phyloP scores from a whole-genome alignment of 139 green algal genomes.

The Parachlorella kessleri region DNA sequence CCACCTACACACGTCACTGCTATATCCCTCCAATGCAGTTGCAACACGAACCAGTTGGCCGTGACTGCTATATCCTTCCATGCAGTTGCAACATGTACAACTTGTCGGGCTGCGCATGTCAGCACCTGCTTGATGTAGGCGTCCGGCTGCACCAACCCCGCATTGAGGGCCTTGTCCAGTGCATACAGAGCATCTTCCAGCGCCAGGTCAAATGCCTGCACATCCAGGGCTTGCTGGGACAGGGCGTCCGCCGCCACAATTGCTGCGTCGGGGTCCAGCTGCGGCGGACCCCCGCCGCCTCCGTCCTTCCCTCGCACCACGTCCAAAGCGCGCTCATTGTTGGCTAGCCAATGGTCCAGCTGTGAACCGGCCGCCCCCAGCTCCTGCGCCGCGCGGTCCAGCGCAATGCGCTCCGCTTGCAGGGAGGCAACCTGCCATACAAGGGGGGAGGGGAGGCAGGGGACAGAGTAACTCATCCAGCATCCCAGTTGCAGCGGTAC shows the following conservation, averaged over 20 bases:
- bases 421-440: conserved; percentile 24
- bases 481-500: too few species aligned
- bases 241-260: conserved; percentile 74
- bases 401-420: conserved; percentile 61
- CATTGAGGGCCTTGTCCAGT: conserved; percentile 73
- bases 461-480: too few species aligned
- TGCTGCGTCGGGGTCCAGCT: conserved; percentile 30
- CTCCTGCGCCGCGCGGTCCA: conserved; percentile 68
- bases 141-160: conserved; percentile 58
- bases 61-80: too few species aligned
- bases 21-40: too few species aligned
- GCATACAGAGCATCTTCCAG: conserved; percentile 85
- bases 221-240: conserved; percentile 72
- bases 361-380: conserved; percentile 52
- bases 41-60: too few species aligned
- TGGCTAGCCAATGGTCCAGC: conserved; percentile 69
- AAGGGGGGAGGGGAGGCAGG: too few species aligned
- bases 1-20: too few species aligned
- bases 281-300: too few species aligned
- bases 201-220: conserved; percentile 80
- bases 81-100: too few species aligned
- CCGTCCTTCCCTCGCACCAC: background rate
- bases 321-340: conserved; percentile 62
- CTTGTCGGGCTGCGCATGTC: too few species aligned
- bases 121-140: conserved; percentile 81